Conservation (phyloP, 2,329 filamentous ascomycete genomes). For the Talaromyces amestolkiae region DNA sequence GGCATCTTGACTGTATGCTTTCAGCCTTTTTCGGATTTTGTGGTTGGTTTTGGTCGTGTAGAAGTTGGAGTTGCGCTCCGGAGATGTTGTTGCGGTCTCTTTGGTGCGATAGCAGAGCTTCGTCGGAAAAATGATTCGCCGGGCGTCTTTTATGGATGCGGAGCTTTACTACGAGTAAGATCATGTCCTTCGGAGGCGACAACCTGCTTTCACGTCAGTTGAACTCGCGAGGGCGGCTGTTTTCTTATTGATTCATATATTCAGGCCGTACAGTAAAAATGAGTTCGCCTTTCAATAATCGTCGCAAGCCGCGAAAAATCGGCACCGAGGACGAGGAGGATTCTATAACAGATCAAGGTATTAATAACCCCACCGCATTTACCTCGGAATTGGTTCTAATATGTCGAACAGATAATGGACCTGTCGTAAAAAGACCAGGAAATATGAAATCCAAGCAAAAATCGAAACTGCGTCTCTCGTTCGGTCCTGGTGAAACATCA, state of each 20-base stretch:
- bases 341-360: conserved; percentile 41
- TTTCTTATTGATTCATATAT: background rate
- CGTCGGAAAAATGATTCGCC: conserved; percentile 38
- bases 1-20: conserved; percentile 66
- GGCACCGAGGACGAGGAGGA: conserved; percentile 61
- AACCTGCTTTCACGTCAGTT: background rate
- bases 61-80: background rate
- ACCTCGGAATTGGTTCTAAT: background rate
- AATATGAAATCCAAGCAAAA: conserved; percentile 62
- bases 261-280: conserved; percentile 38
- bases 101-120: conserved; percentile 27
- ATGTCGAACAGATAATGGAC: conserved; percentile 40
- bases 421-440: conserved; percentile 54
- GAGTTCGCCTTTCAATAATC: conserved; percentile 56
- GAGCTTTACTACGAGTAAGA: conserved; percentile 1
- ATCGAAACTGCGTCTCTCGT: conserved; percentile 72
- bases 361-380: conserved; percentile 26
- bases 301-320: conserved; percentile 73
- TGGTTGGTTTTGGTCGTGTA: conserved; percentile 25
- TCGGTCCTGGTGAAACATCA: conserved; percentile 61
- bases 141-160: conserved; percentile 26
- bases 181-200: background rate
- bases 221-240: too few relatives aligned
- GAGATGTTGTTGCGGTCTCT: conserved; percentile 13
- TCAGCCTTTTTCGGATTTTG: conserved; percentile 24